Conservation (phyloP, 108 stramenopile species). For the Phaeodactylum tricornutum region DNA sequence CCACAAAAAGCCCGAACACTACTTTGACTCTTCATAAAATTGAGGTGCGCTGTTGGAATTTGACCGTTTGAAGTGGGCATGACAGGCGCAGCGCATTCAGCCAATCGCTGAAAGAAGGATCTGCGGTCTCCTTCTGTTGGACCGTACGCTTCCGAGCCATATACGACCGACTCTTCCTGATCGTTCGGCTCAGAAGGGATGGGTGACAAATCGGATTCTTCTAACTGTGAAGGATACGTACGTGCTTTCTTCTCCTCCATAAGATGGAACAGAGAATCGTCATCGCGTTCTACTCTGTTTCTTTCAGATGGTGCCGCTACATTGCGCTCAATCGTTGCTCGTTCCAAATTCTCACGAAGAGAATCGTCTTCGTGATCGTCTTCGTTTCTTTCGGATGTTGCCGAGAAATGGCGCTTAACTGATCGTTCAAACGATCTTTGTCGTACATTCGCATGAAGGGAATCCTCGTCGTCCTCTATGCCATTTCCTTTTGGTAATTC, state of each 20-base stretch:
- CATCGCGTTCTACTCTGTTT: too few relatives aligned
- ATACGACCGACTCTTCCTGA: conserved; percentile 1
- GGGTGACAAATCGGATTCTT: too few relatives aligned
- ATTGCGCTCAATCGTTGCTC: neutral
- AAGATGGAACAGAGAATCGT: too few relatives aligned
- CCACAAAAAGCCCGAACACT: conserved; percentile 33
- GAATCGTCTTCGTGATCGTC: conserved; percentile 23
- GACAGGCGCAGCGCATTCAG: conserved; percentile 49
- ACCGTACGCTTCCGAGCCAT: conserved; percentile 23
- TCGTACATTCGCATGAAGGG: too few relatives aligned
- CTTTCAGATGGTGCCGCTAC: too few relatives aligned
- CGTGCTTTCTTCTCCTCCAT: too few relatives aligned
- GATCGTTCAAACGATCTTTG: too few relatives aligned
- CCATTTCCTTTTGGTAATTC: too few relatives aligned
- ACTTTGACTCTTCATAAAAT: neutral
- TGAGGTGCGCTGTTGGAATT: conserved; percentile 5
- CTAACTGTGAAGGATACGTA: too few relatives aligned
- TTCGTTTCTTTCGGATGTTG: neutral
- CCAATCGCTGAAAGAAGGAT: conserved; percentile 31
- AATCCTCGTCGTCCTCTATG: too few relatives aligned
- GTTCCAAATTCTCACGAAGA: conserved; percentile 26
- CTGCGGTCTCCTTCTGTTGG: neutral
- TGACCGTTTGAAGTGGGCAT: conserved; percentile 9
- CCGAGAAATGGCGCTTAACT: neutral
- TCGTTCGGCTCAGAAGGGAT: too few relatives aligned